Conservation (phyloP, 2,329 filamentous ascomycete species). For the Epichloe bromicola region DNA sequence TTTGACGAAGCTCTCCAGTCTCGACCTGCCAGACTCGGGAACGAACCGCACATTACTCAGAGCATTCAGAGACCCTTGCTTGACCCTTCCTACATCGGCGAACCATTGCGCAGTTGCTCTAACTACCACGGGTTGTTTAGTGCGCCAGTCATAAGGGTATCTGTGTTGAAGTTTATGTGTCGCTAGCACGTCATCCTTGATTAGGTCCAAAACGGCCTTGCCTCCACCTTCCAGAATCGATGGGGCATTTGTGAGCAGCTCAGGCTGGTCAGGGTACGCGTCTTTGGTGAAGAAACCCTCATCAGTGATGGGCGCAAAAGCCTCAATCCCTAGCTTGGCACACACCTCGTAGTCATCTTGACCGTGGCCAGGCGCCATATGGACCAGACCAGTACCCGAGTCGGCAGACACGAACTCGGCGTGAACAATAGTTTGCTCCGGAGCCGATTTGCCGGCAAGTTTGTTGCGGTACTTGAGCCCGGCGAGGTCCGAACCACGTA, state of each 20-base stretch:
- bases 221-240: conserved; percentile 60
- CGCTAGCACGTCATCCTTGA: conserved; percentile 52
- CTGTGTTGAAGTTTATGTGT: conserved; percentile 71
- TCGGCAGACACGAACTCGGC: conserved; percentile 81
- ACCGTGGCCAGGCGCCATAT: conserved; percentile 86
- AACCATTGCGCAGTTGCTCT: conserved; percentile 97
- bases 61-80: conserved; percentile 55
- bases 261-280: conserved; percentile 59
- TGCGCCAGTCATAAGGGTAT: conserved; percentile 96
- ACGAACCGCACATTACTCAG: conserved; percentile 65
- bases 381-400: conserved; percentile 92
- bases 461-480: conserved; percentile 57
- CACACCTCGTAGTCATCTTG: conserved; percentile 93
- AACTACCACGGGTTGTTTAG: conserved; percentile 82
- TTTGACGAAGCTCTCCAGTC: conserved; percentile 75
- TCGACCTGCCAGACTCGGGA: conserved; percentile 57
- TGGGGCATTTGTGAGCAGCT: conserved; percentile 51
- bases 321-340: conserved; percentile 53
- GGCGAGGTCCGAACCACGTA: conserved; percentile 53
- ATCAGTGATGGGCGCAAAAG: conserved; percentile 73
- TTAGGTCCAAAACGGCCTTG: conserved; percentile 53
- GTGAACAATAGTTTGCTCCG: conserved; percentile 57
- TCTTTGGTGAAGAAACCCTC: conserved; percentile 68
- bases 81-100: conserved; percentile 77
- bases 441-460: conserved; percentile 46